phyloP scores from a whole-genome alignment of 345 rosid genomes.

The Populus deltoides region DNA sequence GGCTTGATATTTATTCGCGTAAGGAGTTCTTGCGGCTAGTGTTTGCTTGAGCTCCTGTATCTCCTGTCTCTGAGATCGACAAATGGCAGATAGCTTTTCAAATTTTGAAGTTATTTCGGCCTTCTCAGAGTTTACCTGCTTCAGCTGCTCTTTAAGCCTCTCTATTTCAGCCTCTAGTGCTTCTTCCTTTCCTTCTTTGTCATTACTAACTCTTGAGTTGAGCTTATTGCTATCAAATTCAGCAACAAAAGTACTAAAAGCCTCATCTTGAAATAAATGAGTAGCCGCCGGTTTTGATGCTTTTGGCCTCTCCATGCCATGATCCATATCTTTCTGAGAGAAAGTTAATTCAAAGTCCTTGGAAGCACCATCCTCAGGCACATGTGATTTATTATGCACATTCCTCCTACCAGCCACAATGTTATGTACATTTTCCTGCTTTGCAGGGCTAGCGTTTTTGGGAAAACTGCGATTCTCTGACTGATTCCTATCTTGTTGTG shows the following conservation, averaged over 20 bases:
- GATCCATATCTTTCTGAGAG: constrained; percentile 39
- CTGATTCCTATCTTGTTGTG: constrained; percentile 42
- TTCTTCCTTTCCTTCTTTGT: constrained; percentile 45
- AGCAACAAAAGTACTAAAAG: constrained; percentile 73
- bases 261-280: constrained; percentile 46
- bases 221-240: constrained; percentile 78
- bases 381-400: constrained; percentile 29
- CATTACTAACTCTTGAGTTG: constrained; percentile 29
- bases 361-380: constrained; percentile 36
- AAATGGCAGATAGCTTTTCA: constrained; percentile 91
- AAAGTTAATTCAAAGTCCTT: constrained; percentile 52
- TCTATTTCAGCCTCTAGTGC: constrained; percentile 63
- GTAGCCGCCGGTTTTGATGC: constrained; percentile 41
- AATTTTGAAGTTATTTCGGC: constrained; percentile 72
- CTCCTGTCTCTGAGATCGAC: constrained; percentile 94
- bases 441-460: constrained; percentile 41
- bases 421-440: constrained; percentile 43
- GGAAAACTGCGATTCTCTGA: constrained; percentile 38
- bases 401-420: constrained; percentile 33
- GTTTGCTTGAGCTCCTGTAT: constrained; percentile 93
- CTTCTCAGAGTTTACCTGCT: constrained; percentile 67
- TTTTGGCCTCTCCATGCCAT: constrained; percentile 41
- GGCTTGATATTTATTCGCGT: constrained; percentile 52
- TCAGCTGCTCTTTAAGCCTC: constrained; percentile 72
- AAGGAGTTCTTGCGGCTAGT: constrained; percentile 55